Evolutionary conservation across 2,329 filamentous ascomycete species (phyloP).

Genomic region (Aaosphaeria pasadenensis): DNA sequence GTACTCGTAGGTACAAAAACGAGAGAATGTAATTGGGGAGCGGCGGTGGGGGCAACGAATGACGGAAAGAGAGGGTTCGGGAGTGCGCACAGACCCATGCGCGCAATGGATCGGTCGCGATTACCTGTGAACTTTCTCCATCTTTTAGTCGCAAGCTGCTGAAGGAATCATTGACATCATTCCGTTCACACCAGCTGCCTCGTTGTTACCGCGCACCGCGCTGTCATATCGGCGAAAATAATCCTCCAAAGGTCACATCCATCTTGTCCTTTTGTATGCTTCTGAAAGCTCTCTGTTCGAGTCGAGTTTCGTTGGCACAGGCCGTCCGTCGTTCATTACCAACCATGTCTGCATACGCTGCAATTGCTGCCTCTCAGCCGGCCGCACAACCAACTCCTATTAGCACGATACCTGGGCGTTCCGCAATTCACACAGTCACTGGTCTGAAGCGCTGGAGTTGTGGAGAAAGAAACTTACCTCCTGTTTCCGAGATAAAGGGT

Average conservation of each 20-base stretch:
- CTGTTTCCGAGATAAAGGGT: slow-evolving; percentile 66
- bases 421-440: slow-evolving; percentile 59
- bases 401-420: slow-evolving; percentile 23
- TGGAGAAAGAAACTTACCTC: slow-evolving; percentile 69
- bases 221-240: too few species aligned
- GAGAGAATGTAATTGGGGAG: too few species aligned
- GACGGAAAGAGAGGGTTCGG: too few species aligned
- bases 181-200: too few species aligned
- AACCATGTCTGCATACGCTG: slow-evolving; percentile 25
- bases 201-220: too few species aligned
- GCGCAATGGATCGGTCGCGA: too few species aligned
- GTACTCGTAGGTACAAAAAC: too few species aligned
- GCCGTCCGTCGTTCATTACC: slow-evolving; percentile 18
- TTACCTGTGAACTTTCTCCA: too few species aligned
- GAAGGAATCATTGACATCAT: too few species aligned
- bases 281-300: slow-evolving; percentile 4
- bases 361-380: slow-evolving; percentile 14
- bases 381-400: slow-evolving; percentile 21
- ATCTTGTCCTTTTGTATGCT: slow-evolving; percentile 19
- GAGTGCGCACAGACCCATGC: too few species aligned
- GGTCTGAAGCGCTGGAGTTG: slow-evolving; percentile 83
- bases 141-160: too few species aligned
- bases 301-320: neutral
- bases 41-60: too few species aligned
- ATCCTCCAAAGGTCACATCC: neutral